These are phyloP conservation scores for Pulveroboletus sp. DNA, from an alignment of 1,284 basidiomycete genomes.

Conservation along the genomic window DNA sequence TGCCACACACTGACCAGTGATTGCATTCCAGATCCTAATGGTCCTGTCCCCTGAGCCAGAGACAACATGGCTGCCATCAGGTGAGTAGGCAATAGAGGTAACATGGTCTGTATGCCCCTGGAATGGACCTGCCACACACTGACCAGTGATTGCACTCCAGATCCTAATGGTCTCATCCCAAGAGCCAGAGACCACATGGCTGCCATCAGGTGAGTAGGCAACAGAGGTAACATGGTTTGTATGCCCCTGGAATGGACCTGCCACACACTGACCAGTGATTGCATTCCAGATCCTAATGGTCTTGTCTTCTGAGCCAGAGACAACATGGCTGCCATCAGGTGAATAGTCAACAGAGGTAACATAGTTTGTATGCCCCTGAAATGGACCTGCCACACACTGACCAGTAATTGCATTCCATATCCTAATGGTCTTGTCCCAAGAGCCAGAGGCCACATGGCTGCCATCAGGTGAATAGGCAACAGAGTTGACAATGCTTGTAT, in stretches of 20 bases:
- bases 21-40: conserved; percentile 20
- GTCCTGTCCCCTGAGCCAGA: conserved; percentile 17
- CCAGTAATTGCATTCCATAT: conserved; percentile 18
- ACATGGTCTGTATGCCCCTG: conserved; percentile 14
- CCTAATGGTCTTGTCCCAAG: conserved; percentile 9
- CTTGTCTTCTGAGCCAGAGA: conserved; percentile 18
- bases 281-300: conserved; percentile 22
- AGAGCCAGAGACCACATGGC: conserved; percentile 14
- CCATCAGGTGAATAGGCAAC: conserved; percentile 25
- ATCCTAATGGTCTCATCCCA: conserved; percentile 22
- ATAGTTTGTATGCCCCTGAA: conserved; percentile 2
- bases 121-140: background rate
- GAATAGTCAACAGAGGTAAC: conserved; percentile 15
- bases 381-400: conserved; percentile 3
- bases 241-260: background rate
- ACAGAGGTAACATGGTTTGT: background rate
- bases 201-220: background rate
- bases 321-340: conserved; percentile 20
- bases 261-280: background rate
- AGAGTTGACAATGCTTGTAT: conserved; percentile 4
- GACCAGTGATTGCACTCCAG: background rate
- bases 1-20: conserved; percentile 24
- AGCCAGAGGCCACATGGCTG: conserved; percentile 16
- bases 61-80: conserved; percentile 20
- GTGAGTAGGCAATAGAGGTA: conserved; percentile 21